Base-by-base conservation (phyloP, 2,329 filamentous ascomycete genomes). In the Fusarium nisikadoi region DNA sequence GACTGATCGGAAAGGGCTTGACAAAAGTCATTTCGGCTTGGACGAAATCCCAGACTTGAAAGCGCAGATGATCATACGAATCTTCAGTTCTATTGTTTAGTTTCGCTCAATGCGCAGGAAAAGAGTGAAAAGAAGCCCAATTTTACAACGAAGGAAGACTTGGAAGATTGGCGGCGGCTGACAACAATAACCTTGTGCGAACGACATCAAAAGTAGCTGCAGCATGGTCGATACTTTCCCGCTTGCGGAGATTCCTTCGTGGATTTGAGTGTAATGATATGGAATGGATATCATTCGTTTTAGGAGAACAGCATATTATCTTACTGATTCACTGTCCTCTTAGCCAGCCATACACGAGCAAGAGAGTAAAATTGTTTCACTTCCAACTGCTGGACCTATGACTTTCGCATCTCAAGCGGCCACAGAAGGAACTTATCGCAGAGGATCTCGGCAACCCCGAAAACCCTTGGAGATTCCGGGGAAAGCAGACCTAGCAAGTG, bases 401-500 rank as follows among this genome's bases (percentile, higher is more conserved):
- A 38, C 46, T 64, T 55, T 47, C 38, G n/a, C 39, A 41, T 55
- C 27, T 46, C 43, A 50, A 25, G 42, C 36, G 9, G 49, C 38
- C 59, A 46, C 50, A 46, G 27, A 35, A 61, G 36, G 17, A 27
- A 42, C 50, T 39, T 36, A 47, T 33, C 27, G 23, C 43, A n/a
- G 29, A 35, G 14, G 19, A 29, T n/a, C 27, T 65, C 65, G 65
- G 52, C 8, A 13, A 39, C 16, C 11, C 65, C 65, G 59, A 58
- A 35, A 19, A 27, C 35, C 25, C 31, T 36, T 11, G 23, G 23
- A 41, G 36, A 47, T 54, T 20, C 25, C 35, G 20, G 35, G 57
- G 41, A 54, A 29, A 49, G n/a, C 23, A 43, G 65, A 52, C 41
- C 33, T 33, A n/a, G 43, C n/a, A 49, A 42, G 46, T 65, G 46